phyloP scores from a whole-genome alignment of 208 protist genomes.

The Porcisia deanei region DNA sequence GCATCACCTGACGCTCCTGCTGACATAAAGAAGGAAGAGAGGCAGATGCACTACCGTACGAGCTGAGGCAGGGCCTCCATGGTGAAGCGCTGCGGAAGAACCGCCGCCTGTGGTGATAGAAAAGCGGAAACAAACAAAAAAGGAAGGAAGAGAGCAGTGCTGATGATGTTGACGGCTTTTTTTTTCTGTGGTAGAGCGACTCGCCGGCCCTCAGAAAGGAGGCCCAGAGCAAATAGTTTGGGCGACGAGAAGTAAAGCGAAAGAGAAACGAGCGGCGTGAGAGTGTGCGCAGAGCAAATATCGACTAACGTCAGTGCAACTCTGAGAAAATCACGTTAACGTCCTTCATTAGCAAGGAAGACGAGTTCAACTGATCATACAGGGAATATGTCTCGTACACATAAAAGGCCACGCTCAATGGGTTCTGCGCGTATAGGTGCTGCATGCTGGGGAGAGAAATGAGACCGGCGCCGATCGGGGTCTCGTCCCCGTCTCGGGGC shows the following conservation, averaged over 20 bases:
- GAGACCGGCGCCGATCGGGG: slow-evolving; percentile 82
- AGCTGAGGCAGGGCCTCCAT: not conserved
- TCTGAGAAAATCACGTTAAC: slow-evolving; percentile 81
- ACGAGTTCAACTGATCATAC: slow-evolving; percentile 84
- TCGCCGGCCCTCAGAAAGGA: not conserved
- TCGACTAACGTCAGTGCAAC: slow-evolving; percentile 29
- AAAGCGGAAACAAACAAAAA: not conserved
- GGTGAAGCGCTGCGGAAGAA: not conserved
- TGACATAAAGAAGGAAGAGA: slow-evolving; percentile 3
- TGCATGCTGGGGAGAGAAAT: slow-evolving; percentile 77
- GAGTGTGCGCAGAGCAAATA: not conserved
- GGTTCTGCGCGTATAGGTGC: slow-evolving; percentile 53
- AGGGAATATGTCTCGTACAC: slow-evolving; percentile 92
- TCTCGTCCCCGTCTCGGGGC: slow-evolving; percentile 79
- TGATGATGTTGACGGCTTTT: not conserved
- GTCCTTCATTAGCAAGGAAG: slow-evolving; percentile 85
- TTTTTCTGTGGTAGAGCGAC: not conserved
- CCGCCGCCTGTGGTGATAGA: not conserved
- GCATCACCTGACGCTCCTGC: not conserved
- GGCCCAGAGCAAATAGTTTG: not conserved
- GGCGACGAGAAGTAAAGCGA: not conserved
- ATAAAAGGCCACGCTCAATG: slow-evolving; percentile 83
- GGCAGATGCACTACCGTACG: slow-evolving; percentile 1
- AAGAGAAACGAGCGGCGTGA: not conserved
- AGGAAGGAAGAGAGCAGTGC: not conserved